Conservation (phyloP, 208 protist genomes). For the Crithidia acanthocephali region DNA sequence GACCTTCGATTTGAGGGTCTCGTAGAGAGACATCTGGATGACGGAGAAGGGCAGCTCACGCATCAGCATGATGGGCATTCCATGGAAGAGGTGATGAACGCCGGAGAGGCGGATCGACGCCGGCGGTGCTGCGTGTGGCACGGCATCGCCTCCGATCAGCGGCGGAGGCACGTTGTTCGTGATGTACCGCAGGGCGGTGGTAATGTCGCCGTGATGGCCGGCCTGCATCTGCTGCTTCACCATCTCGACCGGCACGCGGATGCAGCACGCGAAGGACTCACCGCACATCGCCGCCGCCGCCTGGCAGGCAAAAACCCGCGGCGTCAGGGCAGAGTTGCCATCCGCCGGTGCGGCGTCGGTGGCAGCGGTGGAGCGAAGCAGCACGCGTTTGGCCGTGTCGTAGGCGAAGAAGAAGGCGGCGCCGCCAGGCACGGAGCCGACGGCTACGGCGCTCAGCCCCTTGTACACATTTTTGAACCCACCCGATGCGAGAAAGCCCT, state of each 20-base stretch:
- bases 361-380: conserved; percentile 13
- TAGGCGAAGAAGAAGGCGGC: conserved; percentile 92
- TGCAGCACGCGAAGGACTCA: conserved; percentile 83
- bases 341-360: not conserved
- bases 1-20: conserved; percentile 67
- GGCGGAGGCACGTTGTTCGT: conserved; percentile 44
- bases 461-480: conserved; percentile 89
- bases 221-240: conserved; percentile 94
- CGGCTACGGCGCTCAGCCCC: conserved; percentile 80
- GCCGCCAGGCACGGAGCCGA: conserved; percentile 90
- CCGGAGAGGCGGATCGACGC: conserved; percentile 38
- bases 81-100: conserved; percentile 70
- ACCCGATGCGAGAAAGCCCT: conserved; percentile 80
- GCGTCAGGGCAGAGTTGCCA: not conserved
- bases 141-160: not conserved
- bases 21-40: conserved; percentile 94
- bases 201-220: conserved; percentile 47
- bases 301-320: conserved; percentile 41
- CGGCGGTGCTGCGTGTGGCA: not conserved
- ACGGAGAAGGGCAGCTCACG: conserved; percentile 92
- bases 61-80: conserved; percentile 87
- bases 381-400: conserved; percentile 40
- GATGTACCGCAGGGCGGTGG: conserved; percentile 46
- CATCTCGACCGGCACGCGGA: conserved; percentile 91
- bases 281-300: conserved; percentile 73